These are phyloP conservation scores for Trypethelium eluteriae DNA, from an alignment of 495 filamentous ascomycete genomes.

Conservation along the genomic window DNA sequence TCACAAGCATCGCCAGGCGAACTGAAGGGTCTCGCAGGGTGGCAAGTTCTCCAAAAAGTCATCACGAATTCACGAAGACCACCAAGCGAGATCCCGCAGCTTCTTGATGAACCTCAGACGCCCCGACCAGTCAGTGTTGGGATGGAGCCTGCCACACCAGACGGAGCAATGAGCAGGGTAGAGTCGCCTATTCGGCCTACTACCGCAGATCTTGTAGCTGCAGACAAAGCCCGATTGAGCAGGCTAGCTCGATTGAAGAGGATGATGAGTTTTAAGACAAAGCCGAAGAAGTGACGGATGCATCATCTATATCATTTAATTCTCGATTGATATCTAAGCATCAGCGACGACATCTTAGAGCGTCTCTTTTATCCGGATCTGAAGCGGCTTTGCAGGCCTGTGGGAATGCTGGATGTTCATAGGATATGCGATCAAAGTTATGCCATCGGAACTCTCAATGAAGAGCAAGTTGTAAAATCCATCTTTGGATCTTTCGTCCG, in stretches of 20 bases:
- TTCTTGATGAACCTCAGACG: neutral
- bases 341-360: neutral
- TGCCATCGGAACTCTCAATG: no score
- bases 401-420: neutral
- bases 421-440: no score
- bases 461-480: no score
- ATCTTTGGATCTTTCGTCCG: neutral
- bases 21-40: constrained; percentile 27
- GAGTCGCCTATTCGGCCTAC: neutral
- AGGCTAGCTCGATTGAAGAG: constrained; percentile 1
- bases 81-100: neutral
- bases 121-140: constrained; percentile 6
- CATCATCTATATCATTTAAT: neutral
- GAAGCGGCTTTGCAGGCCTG: neutral
- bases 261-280: constrained; percentile 9
- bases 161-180: neutral
- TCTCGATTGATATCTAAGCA: neutral
- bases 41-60: constrained; percentile 28
- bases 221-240: constrained; percentile 7
- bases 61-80: constrained; percentile 16
- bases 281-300: neutral
- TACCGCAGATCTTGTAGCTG: neutral
- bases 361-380: neutral
- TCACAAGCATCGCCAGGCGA: constrained; percentile 28
- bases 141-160: neutral